Evolutionary conservation across 2,329 filamentous ascomycete genomes (phyloP).

Genomic region (Coniochaeta sp.): DNA sequence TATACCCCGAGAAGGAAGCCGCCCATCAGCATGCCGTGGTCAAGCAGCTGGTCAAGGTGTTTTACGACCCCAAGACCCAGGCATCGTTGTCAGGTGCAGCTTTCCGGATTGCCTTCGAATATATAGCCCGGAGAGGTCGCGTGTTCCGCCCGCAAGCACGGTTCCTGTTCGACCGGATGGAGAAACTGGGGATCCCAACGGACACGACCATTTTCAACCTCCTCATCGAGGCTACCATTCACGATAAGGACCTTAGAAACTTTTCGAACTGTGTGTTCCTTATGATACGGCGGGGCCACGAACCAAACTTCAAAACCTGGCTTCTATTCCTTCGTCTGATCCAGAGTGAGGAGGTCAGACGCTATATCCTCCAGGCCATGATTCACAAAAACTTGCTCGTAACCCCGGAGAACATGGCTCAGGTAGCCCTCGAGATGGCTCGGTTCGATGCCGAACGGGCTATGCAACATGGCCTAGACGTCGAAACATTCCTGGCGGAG

Average conservation of each 20-base stretch:
- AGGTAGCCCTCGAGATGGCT: slow-evolving; percentile 35
- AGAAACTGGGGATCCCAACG: slow-evolving; percentile 29
- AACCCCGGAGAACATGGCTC: slow-evolving; percentile 24
- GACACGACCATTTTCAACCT: slow-evolving; percentile 42
- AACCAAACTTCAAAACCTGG: slow-evolving; percentile 40
- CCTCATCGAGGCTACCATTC: slow-evolving; percentile 32
- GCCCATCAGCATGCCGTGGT: slow-evolving; percentile 31
- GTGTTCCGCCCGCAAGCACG: slow-evolving; percentile 17
- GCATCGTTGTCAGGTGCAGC: slow-evolving; percentile 28
- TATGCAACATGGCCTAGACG: slow-evolving; percentile 23
- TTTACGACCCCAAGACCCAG: slow-evolving; percentile 26
- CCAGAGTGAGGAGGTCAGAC: slow-evolving; percentile 48
- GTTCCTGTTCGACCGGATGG: slow-evolving; percentile 28
- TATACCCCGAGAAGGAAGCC: slow-evolving; percentile 22
- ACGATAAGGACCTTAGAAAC: slow-evolving; percentile 30
- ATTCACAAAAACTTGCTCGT: slow-evolving; percentile 34
- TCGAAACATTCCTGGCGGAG: slow-evolving; percentile 29
- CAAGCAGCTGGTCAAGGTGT: slow-evolving; percentile 27
- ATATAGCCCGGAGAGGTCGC: slow-evolving; percentile 24
- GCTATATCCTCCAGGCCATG: slow-evolving; percentile 39
- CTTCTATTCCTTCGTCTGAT: slow-evolving; percentile 43
- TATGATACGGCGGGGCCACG: slow-evolving; percentile 31
- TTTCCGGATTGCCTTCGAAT: slow-evolving; percentile 36
- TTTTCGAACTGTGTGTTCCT: slow-evolving; percentile 31
- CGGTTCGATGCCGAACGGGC: slow-evolving; percentile 34